phyloP scores from a whole-genome alignment of 805 yeast genomes.

The Millerago galiae region DNA sequence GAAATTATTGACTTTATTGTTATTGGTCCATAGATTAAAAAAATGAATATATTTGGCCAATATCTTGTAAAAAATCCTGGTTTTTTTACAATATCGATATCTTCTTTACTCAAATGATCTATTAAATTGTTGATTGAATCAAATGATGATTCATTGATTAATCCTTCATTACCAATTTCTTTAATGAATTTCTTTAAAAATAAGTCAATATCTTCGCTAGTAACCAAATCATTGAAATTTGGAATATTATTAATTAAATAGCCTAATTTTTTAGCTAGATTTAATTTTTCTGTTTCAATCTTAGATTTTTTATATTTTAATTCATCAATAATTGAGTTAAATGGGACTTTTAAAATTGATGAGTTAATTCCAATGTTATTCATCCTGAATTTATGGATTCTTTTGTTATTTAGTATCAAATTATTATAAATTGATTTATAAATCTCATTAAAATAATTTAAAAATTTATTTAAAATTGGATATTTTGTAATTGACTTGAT shows the following conservation, averaged over 20 bases:
- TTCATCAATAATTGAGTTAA: constrained; percentile 27
- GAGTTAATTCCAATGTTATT: constrained; percentile 23
- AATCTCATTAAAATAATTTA: constrained; percentile 10
- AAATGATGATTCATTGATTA: constrained; percentile 1
- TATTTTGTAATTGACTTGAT: neutral
- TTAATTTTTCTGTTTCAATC: constrained; percentile 19
- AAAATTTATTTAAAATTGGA: constrained; percentile 10
- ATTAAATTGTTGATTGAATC: neutral
- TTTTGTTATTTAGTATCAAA: constrained; percentile 13
- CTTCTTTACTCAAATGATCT: neutral
- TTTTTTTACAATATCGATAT: constrained; percentile 7
- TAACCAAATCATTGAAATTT: constrained; percentile 2
- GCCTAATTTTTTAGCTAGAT: constrained; percentile 33
- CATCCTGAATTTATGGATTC: constrained; percentile 16
- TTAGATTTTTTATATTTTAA: constrained; percentile 19
- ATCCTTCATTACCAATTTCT: constrained; percentile 1
- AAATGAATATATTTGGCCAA: constrained; percentile 55
- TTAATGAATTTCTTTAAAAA: too few relatives aligned
- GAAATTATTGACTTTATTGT: constrained; percentile 37
- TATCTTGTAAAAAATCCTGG: constrained; percentile 45
- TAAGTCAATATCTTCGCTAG: too few relatives aligned
- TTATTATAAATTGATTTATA: constrained; percentile 13
- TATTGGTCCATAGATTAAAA: constrained; percentile 48
- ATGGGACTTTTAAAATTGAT: constrained; percentile 32
- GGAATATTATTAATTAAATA: constrained; percentile 29